Evolutionary conservation across 768 basidiomycete species (phyloP), one percentile per base, ranked within the genome.

Genomic region (Kwoniella sp.): DNA sequence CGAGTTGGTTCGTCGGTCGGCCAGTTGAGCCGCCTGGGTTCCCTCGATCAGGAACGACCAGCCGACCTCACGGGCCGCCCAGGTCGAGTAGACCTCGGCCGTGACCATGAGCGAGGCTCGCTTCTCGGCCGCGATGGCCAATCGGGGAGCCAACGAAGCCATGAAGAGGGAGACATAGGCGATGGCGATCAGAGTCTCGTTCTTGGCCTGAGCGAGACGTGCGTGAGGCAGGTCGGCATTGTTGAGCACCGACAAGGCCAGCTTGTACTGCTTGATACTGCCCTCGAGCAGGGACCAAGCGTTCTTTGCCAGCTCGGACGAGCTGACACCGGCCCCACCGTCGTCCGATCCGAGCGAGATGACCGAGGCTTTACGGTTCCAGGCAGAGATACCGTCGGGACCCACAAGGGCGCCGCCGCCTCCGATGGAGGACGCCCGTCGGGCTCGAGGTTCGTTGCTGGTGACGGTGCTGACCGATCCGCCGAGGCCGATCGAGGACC

Each of bases 11-110:
- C 61, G 43, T 37, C 67, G 53, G 51, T 67, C 69, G 23, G 64
- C 60, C 17, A 57, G 43, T n/a, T 57, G 46, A 8, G 70, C 46
- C 26, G 70, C 65, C 40, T 60, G 56, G 0, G 64, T 66, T 6
- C 65, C 70, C 42, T 75, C 73, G 31, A 72, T 69, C 9, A 73
- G 28, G 56, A 67, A 73, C 5, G 70, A 70, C 71, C 70, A 73
- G 9, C 73, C 73, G 22, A 75, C 66, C 52, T 75, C 74, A 31
- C 67, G 53, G 2, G 74, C 72, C 10, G 74, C 71, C 74, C 74
- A 73, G 0, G 69, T 69, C 0, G 72, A 39, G 48, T 75, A 75
- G 14, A 73, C 64, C 50, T 73, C 74, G 26, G 72, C 68, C 4
- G 69, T 68, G 17, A 70, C 69, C 32, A 73, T 59, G 8, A 70